Conservation (phyloP, 2,329 filamentous ascomycete genomes). For the Sarocladium brachiariae region DNA sequence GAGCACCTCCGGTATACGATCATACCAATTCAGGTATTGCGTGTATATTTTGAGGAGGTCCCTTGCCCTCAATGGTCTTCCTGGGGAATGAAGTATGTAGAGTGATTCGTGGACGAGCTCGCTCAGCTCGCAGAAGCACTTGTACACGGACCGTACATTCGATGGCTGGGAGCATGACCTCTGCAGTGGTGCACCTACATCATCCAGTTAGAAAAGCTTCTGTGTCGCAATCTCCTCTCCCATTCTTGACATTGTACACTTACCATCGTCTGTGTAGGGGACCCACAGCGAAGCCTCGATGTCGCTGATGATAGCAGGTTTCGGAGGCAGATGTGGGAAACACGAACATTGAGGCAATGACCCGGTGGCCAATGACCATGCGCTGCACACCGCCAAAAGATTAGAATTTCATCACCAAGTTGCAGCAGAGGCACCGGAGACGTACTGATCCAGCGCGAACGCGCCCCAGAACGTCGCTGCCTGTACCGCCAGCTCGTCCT, state of each 20-base stretch:
- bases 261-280: slow-evolving; percentile 52
- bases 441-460: slow-evolving; percentile 58
- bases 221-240: background rate
- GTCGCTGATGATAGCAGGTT: slow-evolving; percentile 52
- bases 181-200: slow-evolving; percentile 44
- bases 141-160: slow-evolving; percentile 61
- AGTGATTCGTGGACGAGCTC: slow-evolving; percentile 67
- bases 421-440: slow-evolving; percentile 11
- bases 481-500: slow-evolving; percentile 52
- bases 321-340: slow-evolving; percentile 49
- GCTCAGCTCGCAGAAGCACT: slow-evolving; percentile 64
- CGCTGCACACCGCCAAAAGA: slow-evolving; percentile 31
- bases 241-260: slow-evolving; percentile 17
- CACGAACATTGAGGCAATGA: slow-evolving; percentile 54
- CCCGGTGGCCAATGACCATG: slow-evolving; percentile 59
- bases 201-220: background rate
- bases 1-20: slow-evolving; percentile 56
- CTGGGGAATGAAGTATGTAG: slow-evolving; percentile 66
- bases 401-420: background rate
- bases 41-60: slow-evolving; percentile 59
- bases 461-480: slow-evolving; percentile 57
- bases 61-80: slow-evolving; percentile 55
- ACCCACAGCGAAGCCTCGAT: slow-evolving; percentile 55
- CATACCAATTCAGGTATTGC: slow-evolving; percentile 67
- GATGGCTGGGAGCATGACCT: slow-evolving; percentile 55